Evolutionary conservation across 1,284 basidiomycete species (phyloP), one percentile per base, ranked within the genome.

Genomic region (Austropuccinia psidii): DNA sequence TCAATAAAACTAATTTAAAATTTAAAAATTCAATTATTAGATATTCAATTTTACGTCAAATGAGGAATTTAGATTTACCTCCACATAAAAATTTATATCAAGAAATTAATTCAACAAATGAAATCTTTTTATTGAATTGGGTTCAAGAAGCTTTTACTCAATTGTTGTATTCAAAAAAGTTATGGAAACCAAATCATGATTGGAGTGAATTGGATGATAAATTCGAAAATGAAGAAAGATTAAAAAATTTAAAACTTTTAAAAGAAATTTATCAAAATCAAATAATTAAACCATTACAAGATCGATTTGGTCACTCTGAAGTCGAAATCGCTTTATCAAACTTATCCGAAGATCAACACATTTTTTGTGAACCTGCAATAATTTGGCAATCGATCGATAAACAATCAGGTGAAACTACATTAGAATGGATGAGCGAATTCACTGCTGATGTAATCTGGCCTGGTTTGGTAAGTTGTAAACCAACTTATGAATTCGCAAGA

Each of bases 371-470:
- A 21, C 67, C 67, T 15, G 55, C 55, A 4, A 60, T 70, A 15
- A 50, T 70, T 19, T 70, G 67, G 67, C 31, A 60, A 50, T 55
- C 55, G 11, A 9, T 47, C 9, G 29, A 60, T 47, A 27, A 24
- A 21, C 33, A 70, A 33, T 35, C 41, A 21, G 31, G 37, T 6
- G 67, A 58, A n/a, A 55, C 8, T 29, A 33, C 41, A 0, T 43
- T 70, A 15, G 67, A 70, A 39, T 70, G 67, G 67, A 70, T 70
- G 67, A 70, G 67, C 50, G 67, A 70, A 60, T 47, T 37, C 9
- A 70, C 67, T 27, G 54, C 67, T 11, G 67, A 70, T 39, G 55
- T 70, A 2, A 39, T 60, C 13, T 70, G 67, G 67, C 67, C 67
- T 29, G 67, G 67, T 11, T 55, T 70, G 11, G 67, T 60, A 1